Evolutionary conservation across 805 yeast genomes (phyloP).

Genomic region (Yarrowia sp.): DNA sequence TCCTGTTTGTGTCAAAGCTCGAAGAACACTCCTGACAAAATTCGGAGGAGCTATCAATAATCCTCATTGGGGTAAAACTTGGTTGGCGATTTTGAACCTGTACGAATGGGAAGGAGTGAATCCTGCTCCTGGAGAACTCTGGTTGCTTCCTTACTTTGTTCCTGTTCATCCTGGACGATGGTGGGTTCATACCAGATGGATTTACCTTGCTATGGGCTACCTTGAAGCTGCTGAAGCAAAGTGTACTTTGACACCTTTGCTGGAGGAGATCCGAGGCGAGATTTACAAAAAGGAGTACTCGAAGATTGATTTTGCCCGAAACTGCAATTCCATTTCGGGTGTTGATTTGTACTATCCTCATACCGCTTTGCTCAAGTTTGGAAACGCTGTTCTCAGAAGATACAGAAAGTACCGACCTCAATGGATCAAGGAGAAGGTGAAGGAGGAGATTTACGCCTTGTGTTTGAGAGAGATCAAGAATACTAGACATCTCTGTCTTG

Average conservation of each 20-base stretch:
- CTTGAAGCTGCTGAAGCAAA: slow-evolving; percentile 55
- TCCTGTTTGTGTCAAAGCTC: slow-evolving; percentile 73
- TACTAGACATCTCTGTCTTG: slow-evolving; percentile 80
- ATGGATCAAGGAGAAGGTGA: slow-evolving; percentile 59
- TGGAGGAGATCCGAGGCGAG: slow-evolving; percentile 68
- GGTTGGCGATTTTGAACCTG: slow-evolving; percentile 76
- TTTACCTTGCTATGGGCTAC: slow-evolving; percentile 84
- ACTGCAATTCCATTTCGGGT: slow-evolving; percentile 84
- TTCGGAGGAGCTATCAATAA: slow-evolving; percentile 87
- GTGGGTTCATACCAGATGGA: slow-evolving; percentile 99
- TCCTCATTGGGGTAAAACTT: slow-evolving; percentile 98
- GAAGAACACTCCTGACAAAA: slow-evolving; percentile 55
- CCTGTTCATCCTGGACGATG: slow-evolving; percentile 94
- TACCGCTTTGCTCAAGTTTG: slow-evolving; percentile 58
- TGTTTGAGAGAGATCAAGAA: slow-evolving; percentile 72
- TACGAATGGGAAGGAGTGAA: slow-evolving; percentile 96
- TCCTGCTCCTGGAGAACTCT: slow-evolving; percentile 88
- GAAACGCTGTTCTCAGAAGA: slow-evolving; percentile 56
- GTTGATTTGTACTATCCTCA: slow-evolving; percentile 95
- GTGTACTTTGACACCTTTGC: slow-evolving; percentile 62
- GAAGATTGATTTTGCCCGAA: slow-evolving; percentile 60
- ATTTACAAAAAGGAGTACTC: slow-evolving; percentile 69
- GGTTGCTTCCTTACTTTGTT: slow-evolving; percentile 75
- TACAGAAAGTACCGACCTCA: slow-evolving; percentile 77
- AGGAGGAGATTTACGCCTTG: slow-evolving; percentile 55